These are phyloP conservation scores for Stygiomarasmius scandens DNA, from an alignment of 1,284 basidiomycete species.

Conservation along the genomic window DNA sequence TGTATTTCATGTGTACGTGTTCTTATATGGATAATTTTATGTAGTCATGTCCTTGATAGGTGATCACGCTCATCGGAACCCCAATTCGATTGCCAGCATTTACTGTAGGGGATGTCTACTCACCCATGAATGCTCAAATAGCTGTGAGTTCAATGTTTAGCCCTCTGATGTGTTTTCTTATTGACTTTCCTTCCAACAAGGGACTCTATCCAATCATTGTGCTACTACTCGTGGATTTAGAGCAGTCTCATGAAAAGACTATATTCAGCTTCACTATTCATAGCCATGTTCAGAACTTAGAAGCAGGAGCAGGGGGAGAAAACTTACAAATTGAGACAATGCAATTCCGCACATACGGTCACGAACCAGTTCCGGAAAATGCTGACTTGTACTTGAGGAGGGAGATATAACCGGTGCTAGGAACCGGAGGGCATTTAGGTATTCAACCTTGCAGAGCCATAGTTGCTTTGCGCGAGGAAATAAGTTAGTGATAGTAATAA, in stretches of 20 bases:
- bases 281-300: too few species aligned
- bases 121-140: conserved; percentile 16
- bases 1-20: conserved; percentile 14
- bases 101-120: conserved; percentile 20
- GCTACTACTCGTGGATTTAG: conserved; percentile 3
- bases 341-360: too few species aligned
- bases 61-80: conserved; percentile 9
- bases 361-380: too few species aligned
- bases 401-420: too few species aligned
- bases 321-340: too few species aligned
- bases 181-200: neutral
- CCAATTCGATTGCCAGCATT: conserved; percentile 15
- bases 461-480: too few species aligned
- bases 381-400: too few species aligned
- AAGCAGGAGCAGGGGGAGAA: too few species aligned
- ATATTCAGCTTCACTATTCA: conserved; percentile 4
- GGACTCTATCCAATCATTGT: conserved; percentile 10
- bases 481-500: too few species aligned
- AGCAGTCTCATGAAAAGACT: conserved; percentile 2
- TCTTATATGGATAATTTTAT: neutral
- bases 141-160: conserved; percentile 8
- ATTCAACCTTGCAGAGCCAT: too few species aligned
- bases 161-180: neutral
- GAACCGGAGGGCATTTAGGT: too few species aligned
- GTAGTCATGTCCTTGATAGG: neutral